A percentile compares a stretch with the other conserved stretches of the same genome.
Evolutionary conservation across 495 filamentous ascomycete genomes (phyloP).

Genomic region (Neurospora sp.): DNA sequence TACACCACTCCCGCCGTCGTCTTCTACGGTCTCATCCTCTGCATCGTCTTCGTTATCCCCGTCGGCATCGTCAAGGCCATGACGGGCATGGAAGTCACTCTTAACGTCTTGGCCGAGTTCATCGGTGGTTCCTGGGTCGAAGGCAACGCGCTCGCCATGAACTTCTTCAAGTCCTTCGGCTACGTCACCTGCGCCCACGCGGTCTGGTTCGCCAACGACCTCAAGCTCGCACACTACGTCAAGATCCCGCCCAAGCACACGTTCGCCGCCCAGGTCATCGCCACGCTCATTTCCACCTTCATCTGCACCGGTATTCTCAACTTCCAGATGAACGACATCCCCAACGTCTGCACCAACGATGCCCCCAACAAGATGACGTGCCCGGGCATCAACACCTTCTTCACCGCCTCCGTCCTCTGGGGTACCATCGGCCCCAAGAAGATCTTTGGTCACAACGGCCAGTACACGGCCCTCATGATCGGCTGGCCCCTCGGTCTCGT

Average conservation of each 20-base stretch:
- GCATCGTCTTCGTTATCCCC: slow-evolving; percentile 28
- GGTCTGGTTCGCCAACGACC: slow-evolving; percentile 26
- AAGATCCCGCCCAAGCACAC: slow-evolving; percentile 32
- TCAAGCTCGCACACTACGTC: slow-evolving; percentile 33
- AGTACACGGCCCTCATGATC: slow-evolving; percentile 23
- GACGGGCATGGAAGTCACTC: slow-evolving; percentile 27
- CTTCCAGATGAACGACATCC: slow-evolving; percentile 29
- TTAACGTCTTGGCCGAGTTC: slow-evolving; percentile 32
- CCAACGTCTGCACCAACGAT: slow-evolving; percentile 24
- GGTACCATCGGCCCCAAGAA: slow-evolving; percentile 31
- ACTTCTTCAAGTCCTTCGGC: slow-evolving; percentile 32
- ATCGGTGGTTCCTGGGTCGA: slow-evolving; percentile 25
- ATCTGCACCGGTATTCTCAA: slow-evolving; percentile 26
- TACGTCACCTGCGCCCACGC: slow-evolving; percentile 27
- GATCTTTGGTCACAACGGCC: slow-evolving; percentile 26
- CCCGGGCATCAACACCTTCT: slow-evolving; percentile 29
- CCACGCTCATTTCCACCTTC: slow-evolving; percentile 24
- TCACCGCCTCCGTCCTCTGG: slow-evolving; percentile 31
- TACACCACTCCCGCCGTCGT: slow-evolving; percentile 28
- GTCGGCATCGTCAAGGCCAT: slow-evolving; percentile 30
- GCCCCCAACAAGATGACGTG: slow-evolving; percentile 28
- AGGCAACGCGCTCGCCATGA: slow-evolving; percentile 30
- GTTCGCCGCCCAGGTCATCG: slow-evolving; percentile 27
- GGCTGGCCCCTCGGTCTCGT: slow-evolving; percentile 27
- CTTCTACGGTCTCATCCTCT: slow-evolving; percentile 27